Percentiles rank a stretch among this genome's conserved stretches.
Evolutionary conservation across 140 eudicot species (phyloP).

Genomic region (Ambrosia hybrid): DNA sequence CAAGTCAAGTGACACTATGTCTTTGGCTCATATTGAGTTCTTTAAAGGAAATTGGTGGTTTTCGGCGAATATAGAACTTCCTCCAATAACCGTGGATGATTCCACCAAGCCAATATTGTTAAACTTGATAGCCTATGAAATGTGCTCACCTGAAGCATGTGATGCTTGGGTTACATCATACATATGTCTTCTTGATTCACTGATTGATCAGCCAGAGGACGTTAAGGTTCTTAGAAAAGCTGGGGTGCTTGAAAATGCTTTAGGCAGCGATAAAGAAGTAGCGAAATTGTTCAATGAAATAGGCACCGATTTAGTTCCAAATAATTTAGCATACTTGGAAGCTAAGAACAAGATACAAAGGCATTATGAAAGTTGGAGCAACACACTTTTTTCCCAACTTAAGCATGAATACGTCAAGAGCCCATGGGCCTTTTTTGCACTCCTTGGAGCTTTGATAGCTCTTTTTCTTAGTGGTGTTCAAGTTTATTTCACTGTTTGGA

Average conservation of each 20-base stretch:
- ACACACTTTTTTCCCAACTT: background rate
- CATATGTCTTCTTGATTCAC: constrained; percentile 38
- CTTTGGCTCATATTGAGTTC: constrained; percentile 19
- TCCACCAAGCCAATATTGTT: constrained; percentile 31
- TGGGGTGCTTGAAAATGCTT: constrained; percentile 24
- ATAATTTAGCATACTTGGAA: constrained; percentile 18
- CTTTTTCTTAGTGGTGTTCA: constrained; percentile 32
- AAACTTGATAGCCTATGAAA: constrained; percentile 4
- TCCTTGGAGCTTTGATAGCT: constrained; percentile 35
- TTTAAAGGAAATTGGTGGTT: background rate
- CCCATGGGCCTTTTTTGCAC: constrained; percentile 38
- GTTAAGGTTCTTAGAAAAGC: constrained; percentile 35
- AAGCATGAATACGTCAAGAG: constrained; percentile 29
- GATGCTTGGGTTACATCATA: constrained; percentile 35
- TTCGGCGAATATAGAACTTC: constrained; percentile 22
- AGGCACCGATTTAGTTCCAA: constrained; percentile 34
- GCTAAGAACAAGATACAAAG: too few species aligned
- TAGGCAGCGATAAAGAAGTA: constrained; percentile 35
- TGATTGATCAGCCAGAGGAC: constrained; percentile 32
- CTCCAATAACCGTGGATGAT: constrained; percentile 23
- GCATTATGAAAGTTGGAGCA: too few species aligned
- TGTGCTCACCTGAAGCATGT: constrained; percentile 6
- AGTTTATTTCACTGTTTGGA: constrained; percentile 35
- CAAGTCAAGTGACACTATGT: constrained; percentile 19
- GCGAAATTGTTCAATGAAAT: constrained; percentile 33